Evolutionary conservation across 371 early-diverging fungal genomes (phyloP).

Genomic region (Mucor mucedo): DNA sequence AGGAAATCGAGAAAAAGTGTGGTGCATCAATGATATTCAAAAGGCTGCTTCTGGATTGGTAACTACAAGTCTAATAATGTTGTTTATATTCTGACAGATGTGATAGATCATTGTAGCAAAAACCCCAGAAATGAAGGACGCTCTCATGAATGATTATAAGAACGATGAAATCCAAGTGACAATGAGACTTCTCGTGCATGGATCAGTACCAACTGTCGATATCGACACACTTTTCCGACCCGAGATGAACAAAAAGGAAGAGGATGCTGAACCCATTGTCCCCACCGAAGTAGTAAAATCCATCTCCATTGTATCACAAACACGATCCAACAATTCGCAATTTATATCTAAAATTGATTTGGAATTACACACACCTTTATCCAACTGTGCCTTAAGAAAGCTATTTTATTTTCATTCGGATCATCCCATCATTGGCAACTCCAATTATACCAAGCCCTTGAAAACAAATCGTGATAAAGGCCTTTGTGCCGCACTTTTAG

Average conservation of each 20-base stretch:
- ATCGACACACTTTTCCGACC: conserved; percentile 13
- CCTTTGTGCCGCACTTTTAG: conserved; percentile 54
- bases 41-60: conserved; percentile 65
- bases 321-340: conserved; percentile 56
- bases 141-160: conserved; percentile 34
- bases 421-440: conserved; percentile 70
- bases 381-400: conserved; percentile 45
- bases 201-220: conserved; percentile 30
- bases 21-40: conserved; percentile 45
- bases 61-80: conserved; percentile 3
- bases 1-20: conserved; percentile 28
- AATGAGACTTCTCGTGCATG: conserved; percentile 58
- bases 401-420: conserved; percentile 42
- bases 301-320: conserved; percentile 34
- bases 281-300: conserved; percentile 12
- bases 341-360: conserved; percentile 50
- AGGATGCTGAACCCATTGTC: conserved; percentile 21
- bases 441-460: conserved; percentile 57
- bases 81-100: background rate
- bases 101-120: conserved; percentile 58
- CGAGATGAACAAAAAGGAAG: conserved; percentile 19
- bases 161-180: conserved; percentile 34
- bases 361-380: conserved; percentile 37
- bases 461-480: conserved; percentile 71
- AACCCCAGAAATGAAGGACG: conserved; percentile 33